Evolutionary conservation across 106 monocot species (phyloP), one percentile per base, ranked within the genome.

Genomic region (Acanthochlamys bracteata): DNA sequence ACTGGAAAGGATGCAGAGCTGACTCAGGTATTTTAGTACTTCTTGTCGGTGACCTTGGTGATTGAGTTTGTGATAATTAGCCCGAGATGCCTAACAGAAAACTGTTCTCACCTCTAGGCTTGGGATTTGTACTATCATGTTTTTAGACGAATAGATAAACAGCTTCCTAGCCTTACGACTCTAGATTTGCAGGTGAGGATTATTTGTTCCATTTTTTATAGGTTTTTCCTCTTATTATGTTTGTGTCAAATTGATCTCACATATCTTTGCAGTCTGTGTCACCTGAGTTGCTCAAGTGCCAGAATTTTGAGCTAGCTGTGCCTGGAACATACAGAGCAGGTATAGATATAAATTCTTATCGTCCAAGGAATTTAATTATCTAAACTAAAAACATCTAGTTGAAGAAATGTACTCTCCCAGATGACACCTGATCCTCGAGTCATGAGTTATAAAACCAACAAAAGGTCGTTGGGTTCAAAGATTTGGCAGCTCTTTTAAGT

Each of bases 101-200:
- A 59, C 42, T 33, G 15, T 47, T 55, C 11, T 21, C 39, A 22
- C 39, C 68, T 74, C 55, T 78, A 98, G 96, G 96, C 96, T 20
- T 98, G 96, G 96, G 96, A 98, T 81, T 79, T 98, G 62, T 98
- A 98, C 79, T 98, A 98, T 73, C 96, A 98, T 81, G 96, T 98
- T 67, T 98, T 98, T 41, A 88, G 83, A 74, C 88, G 92, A 71
- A 98, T 98, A 55, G 96, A 98, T 77, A 98, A 92, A 60, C 91
- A 98, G 65, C 88, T 98, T 51, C 96, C 96, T 0, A 89, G 96
- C 63, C 88, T 98, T 56, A 91, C 96, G 43, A 98, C 88, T 24
- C 74, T 98, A 33, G 96, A 98, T 67, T 65, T 98, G 39, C 85
- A 98, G 82, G 96, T 53, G 80, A 69, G 84, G 42, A 27, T 62